Evolutionary conservation across 2,329 filamentous ascomycete genomes (phyloP), one percentile per base, ranked within the genome.

Genomic region (Sclerotinia subarctica): DNA sequence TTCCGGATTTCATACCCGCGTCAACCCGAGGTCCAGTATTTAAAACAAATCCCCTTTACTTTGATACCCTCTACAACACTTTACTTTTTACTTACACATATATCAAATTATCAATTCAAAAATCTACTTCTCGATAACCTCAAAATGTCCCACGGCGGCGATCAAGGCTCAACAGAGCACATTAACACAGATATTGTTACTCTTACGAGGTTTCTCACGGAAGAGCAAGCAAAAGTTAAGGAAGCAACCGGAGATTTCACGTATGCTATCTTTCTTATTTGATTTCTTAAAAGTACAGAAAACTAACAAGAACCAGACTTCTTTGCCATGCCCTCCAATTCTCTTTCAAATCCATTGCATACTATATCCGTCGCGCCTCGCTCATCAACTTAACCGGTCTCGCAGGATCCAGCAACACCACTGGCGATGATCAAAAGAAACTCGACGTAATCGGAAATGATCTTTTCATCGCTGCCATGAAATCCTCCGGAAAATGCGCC

Each of bases 391-490:
- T 99, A 70, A 96, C 93, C 64, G 95, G 95, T 70, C 88, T 99
- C 60, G 95, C 95, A 71, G 95, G 95, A 69, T 95, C 94, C 70
- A 92, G 93, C 73, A 99, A 99, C 82, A 92, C 86, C 66, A 98
- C 95, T 3, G 95, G 95, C 73, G 95, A 99, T 80, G 95, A 98
- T 79, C 95, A 99, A 81, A 99, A 99, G 88, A 99, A 99, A 84
- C 92, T 99, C 71, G 95, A 99, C 79, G 94, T 99, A 69, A 98
- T 99, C 78, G 94, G 94, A 79, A 98, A 99, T 79, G 95, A 99
- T 79, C 86, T 99, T 76, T 99, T 99, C 83, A 92, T 99, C 77
- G 90, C 92, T 70, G 92, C 94, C 72, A 98, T 99, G 95, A 88
- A 88, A 74, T 94, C 92, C 65, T 97, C 91, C 38, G 94, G 93